Evolutionary conservation across 2,329 filamentous ascomycete species (phyloP), one percentile per base, ranked within the genome.

Genomic region (Simplicillium sp.): DNA sequence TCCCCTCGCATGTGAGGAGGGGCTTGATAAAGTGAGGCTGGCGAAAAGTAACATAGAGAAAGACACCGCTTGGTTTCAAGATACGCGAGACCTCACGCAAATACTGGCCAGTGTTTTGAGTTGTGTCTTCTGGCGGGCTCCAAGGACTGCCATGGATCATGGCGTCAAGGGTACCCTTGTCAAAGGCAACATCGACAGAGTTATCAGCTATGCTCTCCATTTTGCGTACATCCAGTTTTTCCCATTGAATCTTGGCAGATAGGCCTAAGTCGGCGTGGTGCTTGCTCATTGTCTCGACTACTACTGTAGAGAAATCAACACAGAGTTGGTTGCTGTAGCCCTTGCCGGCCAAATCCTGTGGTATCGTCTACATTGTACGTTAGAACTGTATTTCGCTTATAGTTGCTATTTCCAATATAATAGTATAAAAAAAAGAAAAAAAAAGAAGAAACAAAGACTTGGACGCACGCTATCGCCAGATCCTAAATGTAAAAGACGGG

Each of bases 101-200:
- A 47, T 77, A 77, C 17, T 54, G 55, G 5, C 60, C 52, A 7
- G 65, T 71, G 48, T 73, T 74, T 1, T 67, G 55, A 29, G 58
- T 48, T 1, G 74, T 70, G 29, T 71, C 65, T 7, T 64, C 58
- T 0, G 70, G 71, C 2, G 72, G 73, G 44, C 57, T 66, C 71
- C 71, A 76, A 0, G 65, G 66, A 45, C 65, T 72, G 2, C 73
- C 71, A 48, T 71, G 61, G 28, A 77, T 70, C 66, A 77, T 73
- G 36, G 67, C 70, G 54, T 77, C 71, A 3, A 77, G 55, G 1
- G 71, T 76, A 3, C 65, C 64, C 51, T 77, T 77, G 47, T 77
- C 71, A 46, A 81, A 75, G 11, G 73, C 73, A 6, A 79, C 62
- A 48, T 75, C 70, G 32, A 80, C 51, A 1, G 64, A 67, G 1